Conservation (phyloP, 2,329 filamentous ascomycete species). For the Albifimbria verrucaria region DNA sequence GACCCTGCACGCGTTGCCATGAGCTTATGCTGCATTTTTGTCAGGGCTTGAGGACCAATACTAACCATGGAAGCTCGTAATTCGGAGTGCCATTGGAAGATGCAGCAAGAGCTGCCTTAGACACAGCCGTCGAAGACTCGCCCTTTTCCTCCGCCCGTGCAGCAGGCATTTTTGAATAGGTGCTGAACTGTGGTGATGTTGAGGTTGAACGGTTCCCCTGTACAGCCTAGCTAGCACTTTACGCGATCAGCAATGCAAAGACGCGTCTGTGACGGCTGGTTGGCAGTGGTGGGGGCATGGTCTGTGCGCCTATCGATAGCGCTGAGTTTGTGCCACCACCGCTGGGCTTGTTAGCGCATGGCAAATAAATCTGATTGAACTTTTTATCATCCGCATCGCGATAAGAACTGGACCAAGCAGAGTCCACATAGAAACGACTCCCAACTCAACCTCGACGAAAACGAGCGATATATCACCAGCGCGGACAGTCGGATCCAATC, state of each 20-base stretch:
- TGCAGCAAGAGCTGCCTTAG: slow-evolving; percentile 52
- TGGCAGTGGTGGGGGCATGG: slow-evolving; percentile 12
- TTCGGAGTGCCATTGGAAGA: slow-evolving; percentile 48
- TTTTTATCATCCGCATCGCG: too few relatives aligned
- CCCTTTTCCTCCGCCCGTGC: slow-evolving; percentile 49
- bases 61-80: slow-evolving; percentile 79
- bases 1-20: slow-evolving; percentile 61
- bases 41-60: slow-evolving; percentile 4
- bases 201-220: slow-evolving; percentile 14
- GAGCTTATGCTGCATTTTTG: slow-evolving; percentile 7
- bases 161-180: slow-evolving; percentile 39
- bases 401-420: too few relatives aligned
- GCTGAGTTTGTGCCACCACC: slow-evolving; percentile 20
- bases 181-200: slow-evolving; percentile 11
- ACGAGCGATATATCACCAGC: too few relatives aligned
- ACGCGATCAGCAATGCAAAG: slow-evolving; percentile 28
- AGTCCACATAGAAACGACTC: too few relatives aligned
- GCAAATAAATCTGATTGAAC: too few relatives aligned
- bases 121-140: slow-evolving; percentile 59
- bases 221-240: slow-evolving; percentile 34
- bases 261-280: slow-evolving; percentile 25
- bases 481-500: too few relatives aligned
- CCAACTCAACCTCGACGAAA: too few relatives aligned
- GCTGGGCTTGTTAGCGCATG: slow-evolving; percentile 17
- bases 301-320: slow-evolving; percentile 19